Base-by-base conservation (phyloP, 2,329 filamentous ascomycete genomes). In the Penicillium corylophilum region DNA sequence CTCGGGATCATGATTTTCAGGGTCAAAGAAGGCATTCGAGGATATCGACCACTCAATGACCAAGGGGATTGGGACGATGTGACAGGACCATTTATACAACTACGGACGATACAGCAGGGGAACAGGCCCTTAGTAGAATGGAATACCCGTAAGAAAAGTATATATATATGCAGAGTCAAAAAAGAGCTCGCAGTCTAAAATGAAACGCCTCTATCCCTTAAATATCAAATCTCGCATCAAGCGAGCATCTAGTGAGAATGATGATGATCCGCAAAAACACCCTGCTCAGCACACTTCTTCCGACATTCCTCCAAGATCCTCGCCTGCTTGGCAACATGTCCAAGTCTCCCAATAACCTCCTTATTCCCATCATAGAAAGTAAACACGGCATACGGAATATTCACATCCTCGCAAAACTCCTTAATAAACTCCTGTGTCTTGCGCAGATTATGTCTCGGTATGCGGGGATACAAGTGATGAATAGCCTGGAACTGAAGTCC, bases 401-500 rank as follows among this genome's bases (percentile, higher is more conserved):
- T 85, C 0, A 90, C 89, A 23, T 95, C 90, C 43, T 84, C 77
- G 64, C 90, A 95, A 65, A 95, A 95, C 42, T 89, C 84, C 63
- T 87, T 80, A 7, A 95, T 89, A 33, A 94, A 77, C 61, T 81
- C 84, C 73, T 94, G 90, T 3, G 87, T 82, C 51, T 76, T 76
- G 44, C 90, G 85, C 46, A 95, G 80, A 69, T 95, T 95, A 70
- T 95, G 90, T 35, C 90, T 80, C 9, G 91, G 91, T 55, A 95
- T 84, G 9, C 90, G 82, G 1, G 90, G 90, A 67, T 86, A 95
- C 20, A 95, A 75, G 67, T 95, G 90, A 66, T 95, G 90, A 45
- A 95, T 86, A 8, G 87, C 90, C 71, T 95, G 90, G 72, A 95
- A 95, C 70, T 95, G 91, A 55, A 95, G 76, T 4, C 90, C 91